Evolutionary conservation across 2,329 filamentous ascomycete species (phyloP), one percentile per base, ranked within the genome.

Genomic region (Aspergillus sp.): DNA sequence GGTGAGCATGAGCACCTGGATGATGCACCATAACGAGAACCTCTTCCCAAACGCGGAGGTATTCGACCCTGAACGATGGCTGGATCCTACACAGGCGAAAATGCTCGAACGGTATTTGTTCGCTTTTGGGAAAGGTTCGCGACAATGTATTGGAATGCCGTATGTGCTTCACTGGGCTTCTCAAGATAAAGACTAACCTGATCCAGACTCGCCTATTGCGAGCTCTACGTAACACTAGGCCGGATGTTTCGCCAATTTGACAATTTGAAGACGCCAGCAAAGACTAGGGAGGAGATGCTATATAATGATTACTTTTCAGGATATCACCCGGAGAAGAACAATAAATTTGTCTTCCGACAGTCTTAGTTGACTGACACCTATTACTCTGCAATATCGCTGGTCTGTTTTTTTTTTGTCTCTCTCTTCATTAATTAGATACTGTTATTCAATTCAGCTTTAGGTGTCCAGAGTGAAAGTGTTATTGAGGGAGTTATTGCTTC

Each of bases 41-140:
- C 53, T 72, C 33, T 78, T 75, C 55, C 69, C 70, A 2, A 48
- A 73, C 6, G 64, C 76, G 0, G 59, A 62, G 9, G 65, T 50
- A 13, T 78, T 78, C 57, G 64, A 70, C 19, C 76, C 75, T 0
- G 61, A 65, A 13, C 69, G 75, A 17, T 78, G 75, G 75, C 48
- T 65, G 5, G 57, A 67, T 33, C 56, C 62, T 64, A 44, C 27
- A 5, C 22, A 24, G 30, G 41, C 40, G 19, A 64, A 54, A 44
- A 19, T 52, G 59, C 17, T 61, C 3, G 63, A 77, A 19, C 70
- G 66, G 49, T 71, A 73, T 46, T 68, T 77, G 41, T 69, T 77
- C 12, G 63, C 74, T 0, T 77, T 76, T 57, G 70, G 73, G 17
- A 71, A 72, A 27, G 73, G 73, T 2, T 66, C 66, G 2, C 60